Evolutionary conservation across 768 basidiomycete species (phyloP).

Genomic region (Tubosaeta sp.): DNA sequence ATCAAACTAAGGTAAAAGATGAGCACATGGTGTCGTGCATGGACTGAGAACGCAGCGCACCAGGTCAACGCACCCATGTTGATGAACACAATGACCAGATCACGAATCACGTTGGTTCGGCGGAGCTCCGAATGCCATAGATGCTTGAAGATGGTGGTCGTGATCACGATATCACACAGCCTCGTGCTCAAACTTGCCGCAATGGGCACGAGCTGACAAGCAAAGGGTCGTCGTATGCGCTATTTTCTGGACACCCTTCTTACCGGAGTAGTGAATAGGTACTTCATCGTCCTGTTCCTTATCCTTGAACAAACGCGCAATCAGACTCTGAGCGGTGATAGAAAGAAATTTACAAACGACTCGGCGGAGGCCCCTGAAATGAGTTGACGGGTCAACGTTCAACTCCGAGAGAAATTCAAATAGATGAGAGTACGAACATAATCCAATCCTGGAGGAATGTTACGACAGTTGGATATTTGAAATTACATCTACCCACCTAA

Average conservation of each 20-base stretch:
- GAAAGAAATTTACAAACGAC: slow-evolving; percentile 1
- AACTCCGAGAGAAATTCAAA: neutral
- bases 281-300: neutral
- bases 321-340: neutral
- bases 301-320: neutral
- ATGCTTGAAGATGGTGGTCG: slow-evolving; percentile 5
- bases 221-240: neutral
- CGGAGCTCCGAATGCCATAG: slow-evolving; percentile 12
- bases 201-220: slow-evolving; percentile 6
- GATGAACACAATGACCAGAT: slow-evolving; percentile 10
- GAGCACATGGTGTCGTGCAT: neutral
- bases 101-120: slow-evolving; percentile 1
- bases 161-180: slow-evolving; percentile 13
- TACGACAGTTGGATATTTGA: neutral
- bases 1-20: slow-evolving; percentile 3
- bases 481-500: neutral
- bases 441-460: slow-evolving; percentile 1
- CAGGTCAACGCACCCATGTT: slow-evolving; percentile 17
- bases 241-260: neutral
- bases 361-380: neutral
- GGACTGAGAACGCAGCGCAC: neutral
- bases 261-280: slow-evolving; percentile 7
- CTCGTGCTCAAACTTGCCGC: slow-evolving; percentile 4
- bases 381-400: neutral
- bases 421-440: neutral